Conservation (phyloP, 2,329 filamentous ascomycete genomes). For the Hyphodiscus sp. region DNA sequence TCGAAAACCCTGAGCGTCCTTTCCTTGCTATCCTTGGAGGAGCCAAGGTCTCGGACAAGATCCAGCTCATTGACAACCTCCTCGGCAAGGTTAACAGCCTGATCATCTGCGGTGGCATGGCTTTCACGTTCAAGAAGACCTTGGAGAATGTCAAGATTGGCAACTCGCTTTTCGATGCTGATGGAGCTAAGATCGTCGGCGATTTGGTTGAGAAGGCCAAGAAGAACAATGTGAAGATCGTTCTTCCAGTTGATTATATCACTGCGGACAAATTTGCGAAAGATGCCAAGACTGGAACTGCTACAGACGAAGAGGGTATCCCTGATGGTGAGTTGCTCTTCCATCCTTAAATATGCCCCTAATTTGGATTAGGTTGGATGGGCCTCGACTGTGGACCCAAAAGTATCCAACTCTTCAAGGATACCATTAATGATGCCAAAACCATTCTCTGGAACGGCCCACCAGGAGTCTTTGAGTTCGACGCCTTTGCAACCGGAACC, state of each 20-base stretch:
- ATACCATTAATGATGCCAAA: slow-evolving; percentile 79
- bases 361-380: slow-evolving; percentile 57
- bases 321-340: slow-evolving; percentile 57
- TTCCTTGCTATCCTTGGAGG: slow-evolving; percentile 98
- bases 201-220: slow-evolving; percentile 91
- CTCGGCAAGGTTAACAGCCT: slow-evolving; percentile 96
- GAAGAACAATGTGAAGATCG: slow-evolving; percentile 91
- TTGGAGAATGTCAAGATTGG: slow-evolving; percentile 86
- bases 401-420: slow-evolving; percentile 81
- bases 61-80: slow-evolving; percentile 98
- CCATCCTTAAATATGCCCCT: not conserved
- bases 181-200: slow-evolving; percentile 83
- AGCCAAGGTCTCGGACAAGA: slow-evolving; percentile 99
- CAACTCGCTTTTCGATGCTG: slow-evolving; percentile 86
- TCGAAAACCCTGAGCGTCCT: slow-evolving; percentile 86
- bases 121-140: slow-evolving; percentile 99
- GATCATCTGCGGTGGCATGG: slow-evolving; percentile 96
- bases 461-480: slow-evolving; percentile 94
- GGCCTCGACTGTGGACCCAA: slow-evolving; percentile 91
- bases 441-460: slow-evolving; percentile 99
- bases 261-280: slow-evolving; percentile 92
- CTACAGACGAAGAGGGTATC: slow-evolving; percentile 82
- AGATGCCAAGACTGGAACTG: slow-evolving; percentile 73
- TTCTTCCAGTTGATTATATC: slow-evolving; percentile 90
- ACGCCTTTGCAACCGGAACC: slow-evolving; percentile 87